Percentiles rank a stretch among this genome's conserved stretches.
phyloP scores from a whole-genome alignment of 257 asterid species.

The Pogostemon cablin region DNA sequence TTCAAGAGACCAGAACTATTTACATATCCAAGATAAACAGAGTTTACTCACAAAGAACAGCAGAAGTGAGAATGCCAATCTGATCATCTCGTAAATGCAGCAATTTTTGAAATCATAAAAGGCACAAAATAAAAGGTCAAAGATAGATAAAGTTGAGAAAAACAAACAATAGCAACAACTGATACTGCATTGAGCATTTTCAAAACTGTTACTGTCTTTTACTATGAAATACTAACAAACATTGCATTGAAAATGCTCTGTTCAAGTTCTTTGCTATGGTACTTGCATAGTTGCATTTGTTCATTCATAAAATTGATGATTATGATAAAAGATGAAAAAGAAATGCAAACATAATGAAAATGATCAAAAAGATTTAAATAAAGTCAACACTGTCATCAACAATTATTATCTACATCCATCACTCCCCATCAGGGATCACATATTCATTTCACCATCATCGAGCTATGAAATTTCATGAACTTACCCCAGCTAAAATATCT shows the following conservation, averaged over 20 bases:
- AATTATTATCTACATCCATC: constrained; percentile 46
- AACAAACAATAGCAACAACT: not conserved
- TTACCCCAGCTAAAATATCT: constrained; percentile 29
- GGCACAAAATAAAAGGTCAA: constrained; percentile 32
- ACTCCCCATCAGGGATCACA: constrained; percentile 31
- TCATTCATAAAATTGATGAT: not conserved
- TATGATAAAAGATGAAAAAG: constrained; percentile 12
- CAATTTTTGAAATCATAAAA: constrained; percentile 30
- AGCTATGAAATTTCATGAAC: constrained; percentile 31
- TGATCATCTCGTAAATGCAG: constrained; percentile 2
- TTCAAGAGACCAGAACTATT: constrained; percentile 23
- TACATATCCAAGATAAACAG: constrained; percentile 27
- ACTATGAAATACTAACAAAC: too few relatives aligned
- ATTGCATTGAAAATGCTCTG: constrained; percentile 7
- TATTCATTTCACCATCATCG: constrained; percentile 27
- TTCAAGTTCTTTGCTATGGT: not conserved
- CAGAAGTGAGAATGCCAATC: constrained; percentile 28
- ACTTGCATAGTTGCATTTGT: constrained; percentile 1
- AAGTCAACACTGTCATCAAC: constrained; percentile 30
- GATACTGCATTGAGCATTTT: not conserved
- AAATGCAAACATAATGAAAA: not conserved
- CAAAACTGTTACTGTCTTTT: too few relatives aligned
- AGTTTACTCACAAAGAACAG: not conserved
- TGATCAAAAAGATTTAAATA: constrained; percentile 22
- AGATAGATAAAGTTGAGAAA: not conserved